Base-by-base conservation (phyloP, 108 stramenopile genomes). In the Heterococcus sp. region DNA sequence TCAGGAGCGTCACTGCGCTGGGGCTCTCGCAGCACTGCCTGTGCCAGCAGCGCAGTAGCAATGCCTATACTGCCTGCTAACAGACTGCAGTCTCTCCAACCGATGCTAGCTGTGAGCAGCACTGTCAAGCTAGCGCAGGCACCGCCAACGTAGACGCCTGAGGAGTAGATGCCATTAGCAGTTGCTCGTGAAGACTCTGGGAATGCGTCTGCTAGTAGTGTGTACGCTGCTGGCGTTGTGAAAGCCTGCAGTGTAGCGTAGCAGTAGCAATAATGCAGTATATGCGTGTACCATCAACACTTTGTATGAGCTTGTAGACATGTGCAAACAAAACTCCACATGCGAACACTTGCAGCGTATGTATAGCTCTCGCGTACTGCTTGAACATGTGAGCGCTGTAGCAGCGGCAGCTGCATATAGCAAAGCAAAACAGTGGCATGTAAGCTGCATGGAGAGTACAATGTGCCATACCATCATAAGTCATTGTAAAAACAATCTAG, bases 101-200 rank as follows among this genome's bases (percentile, higher is more conserved):
- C 84, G 21, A 83, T 2, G 30, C 29, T 0, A 3, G 33, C 70
- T 4, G 82, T 76, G 4, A 75, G 2, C 46, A 68, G 28, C 26
- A 85, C 70, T 32, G 74, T 83, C 34, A 85, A 75, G 30, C 75
- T 75, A n/a, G 82, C 58, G 5, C 82, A 11, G 1, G 79, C 84
- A 0, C 76, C 76, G 5, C 84, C 84, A 14, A 83, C 35, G 75
- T 85, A 85, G 4, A 82, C 77, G 3, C 84, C 84, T 26, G 74
- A 70, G 40, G 82, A 82, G n/a, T 83, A 85, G 69, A 82, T 71
- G 26, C 84, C 81, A 58, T 83, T 82, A 2, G 82, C 84, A 31
- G 84, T 76, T 3, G 84, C 78, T n/a, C 81, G 11, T 11, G 67
- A 28, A 27, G 75, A 35, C 38, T 81, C 32, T n/a, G 81, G 72